Conservation (phyloP, 1,139 yeast species). For the Blastobotrys buckinghamii region DNA sequence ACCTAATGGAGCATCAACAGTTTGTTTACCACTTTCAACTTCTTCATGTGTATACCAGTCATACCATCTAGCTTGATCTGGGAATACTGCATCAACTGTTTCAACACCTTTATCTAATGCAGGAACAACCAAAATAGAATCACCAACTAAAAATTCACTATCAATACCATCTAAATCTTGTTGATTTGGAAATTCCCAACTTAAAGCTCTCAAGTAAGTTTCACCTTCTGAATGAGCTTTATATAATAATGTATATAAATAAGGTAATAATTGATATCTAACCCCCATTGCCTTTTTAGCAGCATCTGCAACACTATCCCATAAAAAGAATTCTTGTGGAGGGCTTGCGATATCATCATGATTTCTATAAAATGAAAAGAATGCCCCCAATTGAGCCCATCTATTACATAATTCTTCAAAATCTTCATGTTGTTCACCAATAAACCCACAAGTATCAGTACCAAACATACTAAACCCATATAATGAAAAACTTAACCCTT, state of each 20-base stretch:
- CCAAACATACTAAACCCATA: slow-evolving; percentile 23
- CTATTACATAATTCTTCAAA: slow-evolving; percentile 20
- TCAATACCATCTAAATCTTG: slow-evolving; percentile 11
- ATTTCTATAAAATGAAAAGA: slow-evolving; percentile 21
- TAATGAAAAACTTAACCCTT: slow-evolving; percentile 17
- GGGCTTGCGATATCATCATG: slow-evolving; percentile 16
- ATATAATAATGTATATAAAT: slow-evolving; percentile 18
- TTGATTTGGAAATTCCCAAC: slow-evolving; percentile 22
- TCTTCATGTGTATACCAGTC: slow-evolving; percentile 34
- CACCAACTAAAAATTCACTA: slow-evolving; percentile 20
- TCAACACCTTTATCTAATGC: slow-evolving; percentile 16
- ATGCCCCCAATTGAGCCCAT: slow-evolving; percentile 20
- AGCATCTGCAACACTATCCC: slow-evolving; percentile 17
- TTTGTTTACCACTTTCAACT: slow-evolving; percentile 19
- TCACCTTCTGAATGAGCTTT: slow-evolving; percentile 17
- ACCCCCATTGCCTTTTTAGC: slow-evolving; percentile 15
- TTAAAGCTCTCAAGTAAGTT: slow-evolving; percentile 17
- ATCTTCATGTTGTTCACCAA: slow-evolving; percentile 7
- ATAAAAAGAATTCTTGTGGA: slow-evolving; percentile 18
- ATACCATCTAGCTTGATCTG: slow-evolving; percentile 27
- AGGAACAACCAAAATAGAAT: slow-evolving; percentile 19
- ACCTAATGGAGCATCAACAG: slow-evolving; percentile 20
- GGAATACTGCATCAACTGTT: slow-evolving; percentile 16
- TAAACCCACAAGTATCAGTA: slow-evolving; percentile 20
- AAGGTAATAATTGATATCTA: slow-evolving; percentile 19